Base-by-base conservation (phyloP, 2,329 filamentous ascomycete species). In the Cordyceps javanica region DNA sequence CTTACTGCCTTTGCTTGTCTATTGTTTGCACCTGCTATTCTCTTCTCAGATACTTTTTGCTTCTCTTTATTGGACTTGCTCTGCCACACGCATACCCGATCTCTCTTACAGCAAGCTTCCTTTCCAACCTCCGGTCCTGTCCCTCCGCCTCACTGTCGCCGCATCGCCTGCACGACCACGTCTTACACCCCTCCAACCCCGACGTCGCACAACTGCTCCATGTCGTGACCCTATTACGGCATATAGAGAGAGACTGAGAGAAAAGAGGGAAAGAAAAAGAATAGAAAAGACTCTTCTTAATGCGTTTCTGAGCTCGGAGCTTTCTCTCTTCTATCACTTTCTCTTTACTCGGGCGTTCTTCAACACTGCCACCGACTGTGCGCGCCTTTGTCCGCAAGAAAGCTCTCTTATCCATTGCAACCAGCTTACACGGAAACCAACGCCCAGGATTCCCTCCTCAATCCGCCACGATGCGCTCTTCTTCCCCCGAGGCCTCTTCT, bases 391-490 rank as follows among this genome's bases (percentile, higher is more conserved):
- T 16, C 11, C 23, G 16, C 19, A 16, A 11, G n/a, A 11, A 23
- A 26, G 19, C 50, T 32, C 21, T 36, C 34, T 36, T 25, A 44
- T 2, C 19, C 54, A n/a, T 26, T 23, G 21, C 32, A 51, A 39
- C 46, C 39, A 26, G 25, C 55, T 53, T 58, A 53, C 48, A 57
- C 54, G 25, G 10, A 45, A 42, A 41, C 56, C 58, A 52, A 50
- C 54, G 39, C 16, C 42, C 21, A 16, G 16, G 3, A 14, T 19
- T 16, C 42, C 28, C 39, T 25, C 10, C 42, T 49, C 44, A 50
- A 30, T 19, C 14, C 32, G 65, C 49, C 41, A 71, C 69, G 68
- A 68, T 67, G 63, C 68, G 65, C 57, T 65, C 65, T 57, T 62
- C 57, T 58, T 61, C 65, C 39, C 59, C 62, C 54, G 57, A 60